phyloP scores from a whole-genome alignment of 768 basidiomycete species.

The Trametes gibbosa region DNA sequence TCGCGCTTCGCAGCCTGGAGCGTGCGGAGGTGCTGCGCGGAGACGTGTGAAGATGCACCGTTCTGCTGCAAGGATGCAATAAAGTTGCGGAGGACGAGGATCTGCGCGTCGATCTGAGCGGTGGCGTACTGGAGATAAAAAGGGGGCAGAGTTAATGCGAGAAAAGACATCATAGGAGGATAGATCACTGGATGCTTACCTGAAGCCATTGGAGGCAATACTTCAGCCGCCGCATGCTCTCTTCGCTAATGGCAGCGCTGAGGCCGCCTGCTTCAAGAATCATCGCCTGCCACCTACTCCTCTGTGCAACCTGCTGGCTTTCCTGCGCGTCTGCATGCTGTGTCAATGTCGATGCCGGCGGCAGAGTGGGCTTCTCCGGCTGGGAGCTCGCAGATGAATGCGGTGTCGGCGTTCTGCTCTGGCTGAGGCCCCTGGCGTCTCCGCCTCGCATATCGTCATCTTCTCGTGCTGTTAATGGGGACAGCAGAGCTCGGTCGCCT shows the following conservation, averaged over 20 bases:
- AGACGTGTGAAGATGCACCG: constrained; percentile 30
- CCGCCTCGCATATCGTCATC: constrained; percentile 8
- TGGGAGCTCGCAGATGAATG: constrained; percentile 12
- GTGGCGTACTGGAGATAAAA: constrained; percentile 67
- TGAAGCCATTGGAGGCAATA: constrained; percentile 89
- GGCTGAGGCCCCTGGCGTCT: not conserved
- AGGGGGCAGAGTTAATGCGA: not conserved
- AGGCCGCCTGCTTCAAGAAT: constrained; percentile 85
- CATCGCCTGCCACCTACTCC: constrained; percentile 85
- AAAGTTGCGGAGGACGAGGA: constrained; percentile 79
- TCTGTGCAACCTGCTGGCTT: constrained; percentile 55
- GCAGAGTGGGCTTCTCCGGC: constrained; percentile 14
- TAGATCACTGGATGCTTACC: constrained; percentile 49
- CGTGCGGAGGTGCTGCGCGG: constrained; percentile 55
- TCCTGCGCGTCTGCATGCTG: constrained; percentile 21
- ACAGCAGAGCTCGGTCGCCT: not conserved
- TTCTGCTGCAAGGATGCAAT: constrained; percentile 60
- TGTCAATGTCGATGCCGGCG: constrained; percentile 15
- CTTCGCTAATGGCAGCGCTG: constrained; percentile 85
- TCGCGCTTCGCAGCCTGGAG: constrained; percentile 73
- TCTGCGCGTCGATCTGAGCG: constrained; percentile 82
- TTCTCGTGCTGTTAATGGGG: not conserved
- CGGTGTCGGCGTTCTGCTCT: constrained; percentile 19
- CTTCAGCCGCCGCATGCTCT: constrained; percentile 81
- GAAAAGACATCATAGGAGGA: too few species aligned